Conservation (phyloP, 2,329 filamentous ascomycete species). For the Xylaria sp. region DNA sequence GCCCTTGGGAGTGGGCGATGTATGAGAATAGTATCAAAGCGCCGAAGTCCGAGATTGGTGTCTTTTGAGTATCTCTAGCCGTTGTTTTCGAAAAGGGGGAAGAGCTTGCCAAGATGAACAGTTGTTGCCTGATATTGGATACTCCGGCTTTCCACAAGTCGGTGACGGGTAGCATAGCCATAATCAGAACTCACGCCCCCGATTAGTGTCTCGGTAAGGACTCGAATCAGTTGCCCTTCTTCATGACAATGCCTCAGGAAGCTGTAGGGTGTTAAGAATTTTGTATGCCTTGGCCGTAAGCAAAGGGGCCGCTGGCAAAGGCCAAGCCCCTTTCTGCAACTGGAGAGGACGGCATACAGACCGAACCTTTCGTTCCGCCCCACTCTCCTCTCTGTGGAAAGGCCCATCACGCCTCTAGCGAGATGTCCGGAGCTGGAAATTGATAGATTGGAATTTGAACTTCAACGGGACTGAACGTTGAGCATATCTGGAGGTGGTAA, state of each 20-base stretch:
- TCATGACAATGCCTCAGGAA: slow-evolving; percentile 6
- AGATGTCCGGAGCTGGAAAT: background rate
- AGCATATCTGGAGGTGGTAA: background rate
- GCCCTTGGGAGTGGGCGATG: slow-evolving; percentile 9
- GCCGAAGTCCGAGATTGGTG: background rate
- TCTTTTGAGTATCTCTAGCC: background rate
- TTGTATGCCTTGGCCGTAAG: slow-evolving; percentile 21
- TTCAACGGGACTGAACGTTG: background rate
- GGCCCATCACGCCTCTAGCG: background rate
- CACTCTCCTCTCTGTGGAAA: background rate
- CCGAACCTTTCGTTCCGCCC: background rate
- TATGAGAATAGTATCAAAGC: slow-evolving; percentile 4
- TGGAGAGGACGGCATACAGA: slow-evolving; percentile 9
- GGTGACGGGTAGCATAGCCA: slow-evolving; percentile 21
- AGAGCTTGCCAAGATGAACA: background rate
- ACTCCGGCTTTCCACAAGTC: background rate
- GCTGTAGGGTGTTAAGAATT: background rate
- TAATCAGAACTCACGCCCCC: background rate
- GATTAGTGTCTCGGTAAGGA: background rate
- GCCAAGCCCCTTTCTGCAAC: background rate
- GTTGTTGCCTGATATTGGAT: slow-evolving; percentile 24
- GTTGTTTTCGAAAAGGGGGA: background rate
- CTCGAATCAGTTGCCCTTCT: background rate
- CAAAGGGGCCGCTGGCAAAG: background rate
- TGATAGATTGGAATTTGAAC: background rate